Evolutionary conservation across 73 alveolate genomes (phyloP).

Genomic region (Paramecium primaurelia): DNA sequence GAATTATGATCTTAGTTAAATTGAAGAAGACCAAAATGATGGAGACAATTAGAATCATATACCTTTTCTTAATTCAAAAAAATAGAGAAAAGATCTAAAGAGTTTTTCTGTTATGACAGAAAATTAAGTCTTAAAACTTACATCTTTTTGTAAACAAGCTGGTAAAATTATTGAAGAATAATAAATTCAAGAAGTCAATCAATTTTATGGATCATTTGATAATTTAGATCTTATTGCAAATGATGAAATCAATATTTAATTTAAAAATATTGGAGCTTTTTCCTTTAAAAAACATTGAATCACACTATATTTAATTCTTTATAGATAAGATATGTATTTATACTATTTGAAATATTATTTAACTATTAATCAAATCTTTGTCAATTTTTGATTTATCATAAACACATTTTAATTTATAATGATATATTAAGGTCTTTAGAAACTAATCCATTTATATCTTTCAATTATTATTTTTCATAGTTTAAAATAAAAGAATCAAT

Average conservation of each 20-base stretch:
- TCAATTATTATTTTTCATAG: no score
- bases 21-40: not conserved
- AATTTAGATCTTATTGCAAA: slow-evolving; percentile 30
- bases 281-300: slow-evolving; percentile 7
- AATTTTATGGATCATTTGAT: slow-evolving; percentile 6
- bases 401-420: not conserved
- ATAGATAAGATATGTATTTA: not conserved
- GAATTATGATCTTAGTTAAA: slow-evolving; percentile 21
- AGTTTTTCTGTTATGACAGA: not conserved
- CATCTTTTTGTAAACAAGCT: not conserved
- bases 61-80: not conserved
- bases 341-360: not conserved
- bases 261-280: slow-evolving; percentile 3
- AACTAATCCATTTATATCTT: no score
- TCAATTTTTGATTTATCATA: not conserved
- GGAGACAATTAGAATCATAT: not conserved
- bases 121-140: not conserved
- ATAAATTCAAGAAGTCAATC: not conserved
- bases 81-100: slow-evolving; percentile 4
- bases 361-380: not conserved
- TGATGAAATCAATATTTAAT: not conserved
- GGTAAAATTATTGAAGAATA: not conserved
- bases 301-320: not conserved
- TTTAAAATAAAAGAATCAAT: no score
- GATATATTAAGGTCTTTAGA: not conserved